Percentiles rank a stretch among this genome's conserved stretches.
phyloP scores from a whole-genome alignment of 768 basidiomycete species.

The Lactifluus rugatus region DNA sequence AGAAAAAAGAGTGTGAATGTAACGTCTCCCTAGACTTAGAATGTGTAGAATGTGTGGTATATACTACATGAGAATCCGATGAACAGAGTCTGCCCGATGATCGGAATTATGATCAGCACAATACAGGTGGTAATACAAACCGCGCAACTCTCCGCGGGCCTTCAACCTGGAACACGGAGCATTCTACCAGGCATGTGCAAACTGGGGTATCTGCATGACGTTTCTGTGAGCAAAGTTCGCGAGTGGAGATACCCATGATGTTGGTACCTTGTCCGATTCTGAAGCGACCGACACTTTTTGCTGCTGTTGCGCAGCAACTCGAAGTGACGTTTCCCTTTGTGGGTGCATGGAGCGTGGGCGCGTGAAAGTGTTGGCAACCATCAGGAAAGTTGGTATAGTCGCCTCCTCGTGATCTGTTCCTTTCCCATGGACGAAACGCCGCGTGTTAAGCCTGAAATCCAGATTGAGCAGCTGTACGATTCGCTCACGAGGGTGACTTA shows the following conservation, averaged over 20 bases:
- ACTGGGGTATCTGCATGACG: conserved; percentile 6
- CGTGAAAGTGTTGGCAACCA: conserved; percentile 17
- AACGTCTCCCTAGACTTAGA: neutral
- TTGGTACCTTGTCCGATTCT: conserved; percentile 10
- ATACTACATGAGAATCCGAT: neutral
- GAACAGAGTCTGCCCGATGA: neutral
- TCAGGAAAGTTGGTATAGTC: conserved; percentile 18
- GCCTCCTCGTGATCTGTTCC: conserved; percentile 18
- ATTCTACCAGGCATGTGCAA: conserved; percentile 7
- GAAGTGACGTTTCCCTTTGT: neutral
- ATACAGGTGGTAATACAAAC: conserved; percentile 15
- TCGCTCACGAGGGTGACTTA: neutral
- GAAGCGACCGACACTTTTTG: conserved; percentile 11
- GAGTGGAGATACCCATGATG: neutral
- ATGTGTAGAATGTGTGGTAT: neutral
- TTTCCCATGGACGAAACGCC: conserved; percentile 17
- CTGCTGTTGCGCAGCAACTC: neutral
- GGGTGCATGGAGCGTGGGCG: neutral
- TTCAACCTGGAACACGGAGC: neutral
- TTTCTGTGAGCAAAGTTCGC: neutral
- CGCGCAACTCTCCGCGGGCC: neutral
- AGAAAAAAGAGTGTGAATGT: neutral
- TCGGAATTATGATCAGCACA: neutral
- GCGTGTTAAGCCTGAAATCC: conserved; percentile 12
- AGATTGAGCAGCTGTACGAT: neutral